phyloP scores from a whole-genome alignment of 2,329 filamentous ascomycete species.

The Dactylellina leptospora region DNA sequence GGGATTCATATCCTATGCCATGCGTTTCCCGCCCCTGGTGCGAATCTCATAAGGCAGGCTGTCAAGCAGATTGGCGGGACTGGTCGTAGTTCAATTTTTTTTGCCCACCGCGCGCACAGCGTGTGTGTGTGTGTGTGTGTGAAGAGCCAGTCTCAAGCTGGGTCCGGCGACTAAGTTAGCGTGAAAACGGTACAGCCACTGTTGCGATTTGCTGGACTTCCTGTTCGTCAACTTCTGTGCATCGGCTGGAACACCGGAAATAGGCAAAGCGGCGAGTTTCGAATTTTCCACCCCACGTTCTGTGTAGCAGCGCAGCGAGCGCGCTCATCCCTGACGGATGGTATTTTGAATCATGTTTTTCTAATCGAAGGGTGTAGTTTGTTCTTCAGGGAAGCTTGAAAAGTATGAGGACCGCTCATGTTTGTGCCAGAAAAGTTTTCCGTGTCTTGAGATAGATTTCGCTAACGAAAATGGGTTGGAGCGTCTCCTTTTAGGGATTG shows the following conservation, averaged over 20 bases:
- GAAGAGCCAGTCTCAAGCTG: constrained; percentile 26
- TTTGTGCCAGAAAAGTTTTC: constrained; percentile 17
- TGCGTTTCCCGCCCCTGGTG: constrained; percentile 34
- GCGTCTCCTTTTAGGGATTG: constrained; percentile 56
- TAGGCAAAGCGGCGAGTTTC: constrained; percentile 52
- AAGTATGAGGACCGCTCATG: neutral
- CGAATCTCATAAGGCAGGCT: constrained; percentile 51
- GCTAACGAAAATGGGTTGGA: constrained; percentile 13
- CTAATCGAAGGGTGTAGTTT: constrained; percentile 4
- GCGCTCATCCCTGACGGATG: constrained; percentile 22
- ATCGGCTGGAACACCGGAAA: constrained; percentile 37
- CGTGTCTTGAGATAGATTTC: constrained; percentile 21
- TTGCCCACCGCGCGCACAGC: constrained; percentile 1
- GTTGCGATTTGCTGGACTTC: constrained; percentile 23
- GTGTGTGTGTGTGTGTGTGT: too few relatives aligned
- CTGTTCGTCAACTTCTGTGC: constrained; percentile 26
- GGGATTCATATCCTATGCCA: constrained; percentile 39
- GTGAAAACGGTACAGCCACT: constrained; percentile 11
- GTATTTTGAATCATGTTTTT: constrained; percentile 39
- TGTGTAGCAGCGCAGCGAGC: constrained; percentile 1
- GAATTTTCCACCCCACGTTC: constrained; percentile 36
- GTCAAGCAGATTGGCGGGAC: constrained; percentile 44
- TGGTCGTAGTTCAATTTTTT: constrained; percentile 16
- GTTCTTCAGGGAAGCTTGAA: constrained; percentile 13
- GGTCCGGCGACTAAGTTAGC: constrained; percentile 16